Percentiles rank a stretch among this genome's conserved stretches.
These are phyloP conservation scores for Penicillium angulare DNA, from an alignment of 495 filamentous ascomycete genomes.

Conservation along the genomic window DNA sequence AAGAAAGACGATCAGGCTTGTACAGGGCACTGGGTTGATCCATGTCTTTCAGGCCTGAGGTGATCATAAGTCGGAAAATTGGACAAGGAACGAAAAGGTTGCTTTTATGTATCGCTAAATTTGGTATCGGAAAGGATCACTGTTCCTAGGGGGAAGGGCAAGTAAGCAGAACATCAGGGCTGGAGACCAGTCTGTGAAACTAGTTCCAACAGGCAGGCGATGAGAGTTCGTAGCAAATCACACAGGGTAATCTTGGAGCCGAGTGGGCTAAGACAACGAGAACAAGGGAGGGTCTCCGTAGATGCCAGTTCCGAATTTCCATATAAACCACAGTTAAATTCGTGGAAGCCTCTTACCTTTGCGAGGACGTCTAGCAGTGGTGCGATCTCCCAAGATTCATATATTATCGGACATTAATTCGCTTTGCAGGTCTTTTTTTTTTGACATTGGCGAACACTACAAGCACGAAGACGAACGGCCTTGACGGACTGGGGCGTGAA, in stretches of 20 bases:
- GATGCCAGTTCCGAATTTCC: background rate
- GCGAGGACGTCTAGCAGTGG: background rate
- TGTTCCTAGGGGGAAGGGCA: background rate
- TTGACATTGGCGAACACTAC: slow-evolving; percentile 30
- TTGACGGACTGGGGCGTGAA: slow-evolving; percentile 20
- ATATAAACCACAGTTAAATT: background rate
- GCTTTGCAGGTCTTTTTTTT: background rate
- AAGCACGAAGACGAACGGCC: slow-evolving; percentile 36
- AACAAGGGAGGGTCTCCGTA: background rate
- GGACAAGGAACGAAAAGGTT: background rate
- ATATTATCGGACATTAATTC: slow-evolving; percentile 11
- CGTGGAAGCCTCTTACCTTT: slow-evolving; percentile 11
- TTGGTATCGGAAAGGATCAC: background rate
- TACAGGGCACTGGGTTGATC: no score
- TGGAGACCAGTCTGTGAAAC: background rate
- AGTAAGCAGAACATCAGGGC: background rate
- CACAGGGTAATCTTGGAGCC: no score
- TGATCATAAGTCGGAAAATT: background rate
- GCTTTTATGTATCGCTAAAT: background rate
- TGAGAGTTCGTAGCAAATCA: background rate
- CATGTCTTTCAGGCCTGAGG: background rate
- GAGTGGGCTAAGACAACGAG: no score
- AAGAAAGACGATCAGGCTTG: no score
- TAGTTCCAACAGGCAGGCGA: background rate
- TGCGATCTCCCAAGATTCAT: background rate